A percentile compares a stretch with the other conserved stretches of the same genome.
These are phyloP conservation scores for Verticillium klebahnii DNA, from an alignment of 2,329 filamentous ascomycete species.

Conservation along the genomic window DNA sequence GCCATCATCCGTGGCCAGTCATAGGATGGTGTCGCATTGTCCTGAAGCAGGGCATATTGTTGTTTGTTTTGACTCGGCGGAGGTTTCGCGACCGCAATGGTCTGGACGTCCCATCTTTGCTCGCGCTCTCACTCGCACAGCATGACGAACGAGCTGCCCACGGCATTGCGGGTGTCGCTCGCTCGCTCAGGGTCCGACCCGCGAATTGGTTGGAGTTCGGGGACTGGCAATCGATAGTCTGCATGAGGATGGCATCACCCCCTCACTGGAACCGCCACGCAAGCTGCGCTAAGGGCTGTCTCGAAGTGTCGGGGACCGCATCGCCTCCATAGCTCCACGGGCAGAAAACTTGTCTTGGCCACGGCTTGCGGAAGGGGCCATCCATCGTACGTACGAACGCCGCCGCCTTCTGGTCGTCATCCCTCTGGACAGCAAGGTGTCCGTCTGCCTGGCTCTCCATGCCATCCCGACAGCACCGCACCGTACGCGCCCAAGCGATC, in stretches of 20 bases:
- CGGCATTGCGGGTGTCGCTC: background rate
- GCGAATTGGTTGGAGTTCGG: background rate
- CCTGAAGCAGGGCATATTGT: background rate
- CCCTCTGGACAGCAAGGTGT: background rate
- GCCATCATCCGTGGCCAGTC: constrained; percentile 9
- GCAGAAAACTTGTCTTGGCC: background rate
- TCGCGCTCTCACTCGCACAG: background rate
- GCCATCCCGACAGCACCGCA: background rate
- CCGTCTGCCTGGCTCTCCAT: background rate
- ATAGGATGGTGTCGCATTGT: constrained; percentile 3
- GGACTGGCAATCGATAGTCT: constrained; percentile 1
- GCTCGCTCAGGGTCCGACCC: background rate
- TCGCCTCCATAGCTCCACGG: background rate
- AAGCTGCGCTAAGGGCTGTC: constrained; percentile 19
- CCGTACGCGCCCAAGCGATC: background rate
- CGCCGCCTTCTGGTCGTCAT: background rate
- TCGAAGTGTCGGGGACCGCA: background rate
- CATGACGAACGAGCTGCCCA: background rate
- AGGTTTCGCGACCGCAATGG: background rate
- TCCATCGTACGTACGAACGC: background rate
- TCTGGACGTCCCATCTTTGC: background rate
- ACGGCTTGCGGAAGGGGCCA: background rate
- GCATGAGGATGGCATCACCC: constrained; percentile 18
- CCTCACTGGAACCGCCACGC: constrained; percentile 20
- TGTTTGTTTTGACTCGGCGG: background rate